phyloP scores from a whole-genome alignment of 2,329 filamentous ascomycete species.

The Neophaeococcomyces mojaviensis region DNA sequence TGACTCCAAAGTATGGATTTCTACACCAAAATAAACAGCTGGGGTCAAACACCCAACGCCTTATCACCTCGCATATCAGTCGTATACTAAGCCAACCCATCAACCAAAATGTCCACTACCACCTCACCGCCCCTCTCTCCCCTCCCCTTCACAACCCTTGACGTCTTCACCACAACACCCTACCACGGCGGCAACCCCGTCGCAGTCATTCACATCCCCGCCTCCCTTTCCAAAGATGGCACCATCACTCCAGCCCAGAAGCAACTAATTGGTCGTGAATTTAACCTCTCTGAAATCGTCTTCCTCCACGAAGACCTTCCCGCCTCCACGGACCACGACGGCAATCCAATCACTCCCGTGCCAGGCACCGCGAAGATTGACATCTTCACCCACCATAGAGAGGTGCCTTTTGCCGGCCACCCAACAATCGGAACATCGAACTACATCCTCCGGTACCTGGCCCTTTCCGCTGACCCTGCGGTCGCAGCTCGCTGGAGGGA shows the following conservation, averaged over 20 bases:
- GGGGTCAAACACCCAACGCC: too few species aligned
- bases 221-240: slow-evolving; percentile 28
- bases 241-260: slow-evolving; percentile 33
- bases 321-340: background rate
- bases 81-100: too few species aligned
- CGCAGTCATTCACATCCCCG: slow-evolving; percentile 36
- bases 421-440: slow-evolving; percentile 50
- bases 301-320: slow-evolving; percentile 45
- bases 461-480: background rate
- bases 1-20: too few species aligned
- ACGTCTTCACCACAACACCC: slow-evolving; percentile 37
- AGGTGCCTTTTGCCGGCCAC: slow-evolving; percentile 52
- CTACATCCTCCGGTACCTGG: slow-evolving; percentile 30
- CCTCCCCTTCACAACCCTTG: slow-evolving; percentile 30
- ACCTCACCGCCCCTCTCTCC: background rate
- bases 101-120: too few species aligned
- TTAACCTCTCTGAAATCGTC: slow-evolving; percentile 58
- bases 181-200: slow-evolving; percentile 45
- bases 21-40: too few species aligned
- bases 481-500: background rate
- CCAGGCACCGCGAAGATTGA: slow-evolving; percentile 30
- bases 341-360: background rate
- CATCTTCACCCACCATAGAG: slow-evolving; percentile 45
- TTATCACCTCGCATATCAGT: too few species aligned
- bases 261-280: slow-evolving; percentile 52